phyloP scores from a whole-genome alignment of 1,139 yeast genomes.

The Debaryomycetaceae sp. region DNA sequence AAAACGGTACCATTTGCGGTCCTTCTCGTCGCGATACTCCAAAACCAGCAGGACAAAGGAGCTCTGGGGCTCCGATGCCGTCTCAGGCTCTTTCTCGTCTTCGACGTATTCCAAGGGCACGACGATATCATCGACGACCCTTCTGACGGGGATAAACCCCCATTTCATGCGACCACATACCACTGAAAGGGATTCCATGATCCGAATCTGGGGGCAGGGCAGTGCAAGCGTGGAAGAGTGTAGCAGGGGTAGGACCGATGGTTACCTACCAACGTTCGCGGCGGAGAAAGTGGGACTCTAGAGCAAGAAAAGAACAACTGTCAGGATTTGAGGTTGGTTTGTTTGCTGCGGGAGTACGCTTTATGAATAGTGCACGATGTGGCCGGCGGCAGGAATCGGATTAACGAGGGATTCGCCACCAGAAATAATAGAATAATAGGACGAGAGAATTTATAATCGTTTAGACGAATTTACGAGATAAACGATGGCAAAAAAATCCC shows the following conservation, averaged over 20 bases:
- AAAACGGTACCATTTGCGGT: slow-evolving; percentile 53
- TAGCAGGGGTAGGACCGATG: not conserved
- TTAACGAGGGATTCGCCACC: too few relatives aligned
- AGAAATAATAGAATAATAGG: too few relatives aligned
- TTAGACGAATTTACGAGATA: too few relatives aligned
- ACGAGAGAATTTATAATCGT: too few relatives aligned
- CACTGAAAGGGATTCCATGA: slow-evolving; percentile 1
- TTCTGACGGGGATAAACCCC: slow-evolving; percentile 37
- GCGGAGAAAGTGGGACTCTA: not conserved
- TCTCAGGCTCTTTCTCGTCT: slow-evolving; percentile 5
- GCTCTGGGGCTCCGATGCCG: slow-evolving; percentile 2
- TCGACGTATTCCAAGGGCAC: not conserved
- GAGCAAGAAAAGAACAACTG: not conserved
- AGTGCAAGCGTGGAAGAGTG: not conserved
- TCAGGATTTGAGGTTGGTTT: not conserved
- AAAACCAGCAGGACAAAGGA: slow-evolving; percentile 1
- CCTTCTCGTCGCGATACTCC: slow-evolving; percentile 53
- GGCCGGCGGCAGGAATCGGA: too few relatives aligned
- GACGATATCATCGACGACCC: slow-evolving; percentile 32
- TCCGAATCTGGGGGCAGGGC: not conserved
- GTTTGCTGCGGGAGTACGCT: too few relatives aligned
- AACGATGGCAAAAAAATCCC: too few relatives aligned
- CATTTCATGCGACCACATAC: slow-evolving; percentile 29
- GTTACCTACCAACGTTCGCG: not conserved
- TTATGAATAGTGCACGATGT: too few relatives aligned